Evolutionary conservation across 2,329 filamentous ascomycete species (phyloP).

Genomic region (Myotisia sp.): DNA sequence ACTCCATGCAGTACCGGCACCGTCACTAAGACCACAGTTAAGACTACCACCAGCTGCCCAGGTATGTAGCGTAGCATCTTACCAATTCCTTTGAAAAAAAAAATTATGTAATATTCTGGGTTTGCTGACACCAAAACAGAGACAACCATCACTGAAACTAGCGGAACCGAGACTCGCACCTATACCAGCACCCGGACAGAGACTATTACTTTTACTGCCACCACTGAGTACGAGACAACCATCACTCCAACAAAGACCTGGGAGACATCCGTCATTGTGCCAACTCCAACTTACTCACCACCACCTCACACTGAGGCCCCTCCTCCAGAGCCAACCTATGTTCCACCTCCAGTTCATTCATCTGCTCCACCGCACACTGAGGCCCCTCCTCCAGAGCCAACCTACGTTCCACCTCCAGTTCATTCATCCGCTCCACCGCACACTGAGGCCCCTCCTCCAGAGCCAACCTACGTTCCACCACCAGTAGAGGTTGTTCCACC

Average conservation of each 20-base stretch:
- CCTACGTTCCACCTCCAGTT: not conserved
- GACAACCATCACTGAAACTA: not conserved
- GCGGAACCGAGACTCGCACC: constrained; percentile 3
- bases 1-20: not conserved
- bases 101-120: too few relatives aligned
- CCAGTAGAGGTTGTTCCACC: not conserved
- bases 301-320: not conserved
- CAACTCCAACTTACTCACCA: not conserved
- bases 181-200: constrained; percentile 1
- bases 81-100: too few relatives aligned
- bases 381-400: not conserved
- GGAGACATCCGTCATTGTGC: not conserved
- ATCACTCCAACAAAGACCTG: too few relatives aligned
- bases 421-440: not conserved
- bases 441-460: not conserved
- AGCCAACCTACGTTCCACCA: not conserved
- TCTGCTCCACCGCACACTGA: constrained; percentile 5
- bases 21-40: constrained; percentile 1
- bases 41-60: constrained; percentile 5
- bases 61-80: too few relatives aligned
- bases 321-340: not conserved
- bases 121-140: not conserved
- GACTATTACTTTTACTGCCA: constrained; percentile 1
- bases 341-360: not conserved
- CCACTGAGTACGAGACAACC: not conserved